These are phyloP conservation scores for Picocystis sp. DNA, from an alignment of 163 green algal species.

Conservation along the genomic window DNA sequence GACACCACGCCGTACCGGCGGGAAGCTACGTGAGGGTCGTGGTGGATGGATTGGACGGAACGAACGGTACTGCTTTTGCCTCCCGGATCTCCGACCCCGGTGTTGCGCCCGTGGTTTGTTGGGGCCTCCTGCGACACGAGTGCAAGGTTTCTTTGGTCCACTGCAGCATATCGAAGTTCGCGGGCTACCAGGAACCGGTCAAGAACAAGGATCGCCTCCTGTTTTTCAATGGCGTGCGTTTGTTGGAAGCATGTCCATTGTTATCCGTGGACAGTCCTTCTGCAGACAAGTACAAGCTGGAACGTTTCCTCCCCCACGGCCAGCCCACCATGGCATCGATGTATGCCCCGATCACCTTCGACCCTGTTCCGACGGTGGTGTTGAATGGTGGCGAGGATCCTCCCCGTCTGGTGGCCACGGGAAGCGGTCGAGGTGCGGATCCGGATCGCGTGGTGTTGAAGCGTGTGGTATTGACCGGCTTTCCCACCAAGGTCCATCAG, in stretches of 20 bases:
- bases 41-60: constrained; percentile 7
- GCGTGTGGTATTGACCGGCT: constrained; percentile 76
- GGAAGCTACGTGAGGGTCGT: constrained; percentile 25
- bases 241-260: constrained; percentile 45
- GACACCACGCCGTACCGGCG: constrained; percentile 14
- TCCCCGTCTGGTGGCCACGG: constrained; percentile 40
- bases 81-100: constrained; percentile 11
- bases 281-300: constrained; percentile 86
- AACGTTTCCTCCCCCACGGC: constrained; percentile 71
- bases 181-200: constrained; percentile 39
- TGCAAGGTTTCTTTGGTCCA: constrained; percentile 78
- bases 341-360: constrained; percentile 74
- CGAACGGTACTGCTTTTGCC: constrained; percentile 4
- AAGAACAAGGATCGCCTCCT: constrained; percentile 72
- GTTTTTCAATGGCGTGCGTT: constrained; percentile 51
- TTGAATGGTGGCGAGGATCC: constrained; percentile 43
- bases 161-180: constrained; percentile 50
- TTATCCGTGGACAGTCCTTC: constrained; percentile 58
- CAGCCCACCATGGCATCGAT: constrained; percentile 39
- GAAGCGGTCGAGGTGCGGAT: constrained; percentile 52
- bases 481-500: constrained; percentile 78
- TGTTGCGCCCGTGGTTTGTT: constrained; percentile 34
- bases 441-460: constrained; percentile 86
- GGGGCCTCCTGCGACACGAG: constrained; percentile 82
- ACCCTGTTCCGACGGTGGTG: constrained; percentile 66